Conservation (phyloP, 139 green algal species). For the Volvox reticuliferus region DNA sequence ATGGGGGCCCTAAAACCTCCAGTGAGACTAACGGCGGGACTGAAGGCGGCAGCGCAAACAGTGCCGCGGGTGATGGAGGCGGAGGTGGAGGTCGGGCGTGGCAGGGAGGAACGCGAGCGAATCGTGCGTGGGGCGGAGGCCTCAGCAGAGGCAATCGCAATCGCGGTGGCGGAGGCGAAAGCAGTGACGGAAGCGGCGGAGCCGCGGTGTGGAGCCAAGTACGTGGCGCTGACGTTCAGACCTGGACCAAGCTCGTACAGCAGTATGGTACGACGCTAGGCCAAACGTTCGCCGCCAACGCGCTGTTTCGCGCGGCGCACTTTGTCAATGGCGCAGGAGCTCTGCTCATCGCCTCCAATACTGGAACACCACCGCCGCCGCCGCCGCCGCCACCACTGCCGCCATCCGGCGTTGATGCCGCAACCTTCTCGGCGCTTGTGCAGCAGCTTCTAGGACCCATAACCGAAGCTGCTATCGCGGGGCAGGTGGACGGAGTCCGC, state of each 20-base stretch:
- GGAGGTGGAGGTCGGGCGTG: not conserved
- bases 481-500: not conserved
- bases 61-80: not conserved
- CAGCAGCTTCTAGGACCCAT: not conserved
- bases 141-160: not conserved
- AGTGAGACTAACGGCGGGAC: no score
- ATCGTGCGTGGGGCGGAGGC: no score
- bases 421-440: not conserved
- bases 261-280: not conserved
- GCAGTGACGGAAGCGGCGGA: not conserved
- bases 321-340: not conserved
- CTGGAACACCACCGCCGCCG: not conserved
- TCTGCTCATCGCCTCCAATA: not conserved
- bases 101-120: not conserved
- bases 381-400: not conserved
- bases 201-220: not conserved
- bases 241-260: conserved; percentile 21
- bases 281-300: not conserved
- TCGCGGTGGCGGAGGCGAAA: not conserved
- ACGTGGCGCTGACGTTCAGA: not conserved
- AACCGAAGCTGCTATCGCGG: not conserved
- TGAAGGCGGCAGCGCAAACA: not conserved
- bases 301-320: conserved; percentile 41
- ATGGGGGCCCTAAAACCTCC: no score
- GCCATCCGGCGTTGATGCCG: not conserved